Evolutionary conservation across 768 basidiomycete genomes (phyloP).

Genomic region (Rhodotorula paludigena): DNA sequence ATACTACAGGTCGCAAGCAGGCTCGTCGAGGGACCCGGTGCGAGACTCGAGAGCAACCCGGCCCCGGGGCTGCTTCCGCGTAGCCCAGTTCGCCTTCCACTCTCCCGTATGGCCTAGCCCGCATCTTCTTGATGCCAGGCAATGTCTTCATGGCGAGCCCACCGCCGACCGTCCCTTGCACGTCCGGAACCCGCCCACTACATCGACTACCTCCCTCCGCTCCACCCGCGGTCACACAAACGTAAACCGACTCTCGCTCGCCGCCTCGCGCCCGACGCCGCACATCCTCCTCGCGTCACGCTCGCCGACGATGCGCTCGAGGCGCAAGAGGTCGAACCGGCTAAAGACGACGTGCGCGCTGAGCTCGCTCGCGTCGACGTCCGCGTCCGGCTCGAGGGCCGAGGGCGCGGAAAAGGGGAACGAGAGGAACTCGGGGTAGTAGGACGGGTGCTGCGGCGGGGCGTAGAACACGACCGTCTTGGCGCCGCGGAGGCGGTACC

Average conservation of each 20-base stretch:
- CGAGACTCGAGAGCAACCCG: no score
- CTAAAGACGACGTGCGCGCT: slow-evolving; percentile 73
- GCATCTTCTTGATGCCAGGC: no score
- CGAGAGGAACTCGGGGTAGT: slow-evolving; percentile 81
- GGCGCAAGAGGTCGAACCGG: slow-evolving; percentile 77
- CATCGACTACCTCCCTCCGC: no score
- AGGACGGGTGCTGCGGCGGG: slow-evolving; percentile 82
- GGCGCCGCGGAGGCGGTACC: slow-evolving; percentile 88
- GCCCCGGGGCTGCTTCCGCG: no score
- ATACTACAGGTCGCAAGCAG: no score
- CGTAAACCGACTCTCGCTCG: slow-evolving; percentile 43
- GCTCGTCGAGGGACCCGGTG: no score
- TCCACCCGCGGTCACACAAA: slow-evolving; percentile 43
- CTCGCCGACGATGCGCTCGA: slow-evolving; percentile 75
- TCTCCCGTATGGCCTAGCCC: no score
- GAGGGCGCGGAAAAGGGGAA: slow-evolving; percentile 65
- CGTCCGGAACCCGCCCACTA: no score
- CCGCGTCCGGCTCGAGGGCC: slow-evolving; percentile 54
- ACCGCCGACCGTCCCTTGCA: no score
- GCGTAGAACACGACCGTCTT: slow-evolving; percentile 90
- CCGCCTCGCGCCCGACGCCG: slow-evolving; percentile 3
- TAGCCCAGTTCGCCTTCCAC: no score
- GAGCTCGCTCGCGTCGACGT: slow-evolving; percentile 81
- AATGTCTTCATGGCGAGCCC: no score
- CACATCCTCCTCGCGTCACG: slow-evolving; percentile 50